A percentile compares a stretch with the other conserved stretches of the same genome.
Conservation (phyloP, 2,329 filamentous ascomycete genomes). For the Westerdykella aurantiaca region DNA sequence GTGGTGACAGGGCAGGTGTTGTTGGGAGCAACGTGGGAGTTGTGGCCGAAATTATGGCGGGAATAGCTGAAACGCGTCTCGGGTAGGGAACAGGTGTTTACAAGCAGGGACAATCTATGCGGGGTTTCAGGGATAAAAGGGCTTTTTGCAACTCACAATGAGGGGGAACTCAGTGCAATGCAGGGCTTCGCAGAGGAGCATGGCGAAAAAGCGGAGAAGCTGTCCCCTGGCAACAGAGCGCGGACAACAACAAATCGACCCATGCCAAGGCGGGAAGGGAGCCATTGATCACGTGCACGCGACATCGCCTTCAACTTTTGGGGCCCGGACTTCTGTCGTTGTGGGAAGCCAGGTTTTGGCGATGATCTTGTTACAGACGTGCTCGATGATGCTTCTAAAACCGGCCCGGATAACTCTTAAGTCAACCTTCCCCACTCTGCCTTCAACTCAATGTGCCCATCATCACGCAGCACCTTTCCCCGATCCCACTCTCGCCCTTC, state of each 20-base stretch:
- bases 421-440: constrained; percentile 44
- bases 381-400: too few relatives aligned
- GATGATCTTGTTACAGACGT: too few relatives aligned
- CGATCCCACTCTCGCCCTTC: constrained; percentile 64
- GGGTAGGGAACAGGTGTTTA: constrained; percentile 13
- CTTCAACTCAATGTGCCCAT: constrained; percentile 49
- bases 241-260: too few relatives aligned
- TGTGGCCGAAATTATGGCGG: constrained; percentile 15
- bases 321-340: too few relatives aligned
- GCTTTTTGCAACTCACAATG: background rate
- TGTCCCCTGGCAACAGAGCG: too few relatives aligned
- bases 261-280: too few relatives aligned
- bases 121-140: constrained; percentile 3
- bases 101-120: constrained; percentile 4
- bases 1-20: constrained; percentile 1
- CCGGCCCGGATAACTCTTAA: constrained; percentile 4
- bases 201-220: too few relatives aligned
- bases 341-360: too few relatives aligned
- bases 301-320: too few relatives aligned
- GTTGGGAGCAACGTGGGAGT: constrained; percentile 9
- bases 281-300: too few relatives aligned
- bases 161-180: background rate
- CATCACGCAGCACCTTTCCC: constrained; percentile 54
- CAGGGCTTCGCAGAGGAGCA: too few relatives aligned
- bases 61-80: constrained; percentile 20